Base-by-base conservation (phyloP, 768 basidiomycete genomes). In the Scleroderma citrinum region DNA sequence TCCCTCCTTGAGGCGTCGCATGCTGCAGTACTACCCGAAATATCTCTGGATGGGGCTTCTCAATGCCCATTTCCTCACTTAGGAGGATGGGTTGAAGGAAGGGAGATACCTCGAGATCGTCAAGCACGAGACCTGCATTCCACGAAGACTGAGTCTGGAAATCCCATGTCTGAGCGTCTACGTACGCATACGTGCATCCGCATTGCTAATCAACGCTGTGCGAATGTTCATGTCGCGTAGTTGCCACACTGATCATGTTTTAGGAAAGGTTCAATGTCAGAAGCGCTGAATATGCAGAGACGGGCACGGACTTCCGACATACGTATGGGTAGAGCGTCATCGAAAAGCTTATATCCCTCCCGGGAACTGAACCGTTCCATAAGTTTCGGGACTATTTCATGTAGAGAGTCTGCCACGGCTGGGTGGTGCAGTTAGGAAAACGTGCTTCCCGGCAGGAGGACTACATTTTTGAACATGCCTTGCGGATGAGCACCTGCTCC, bases 141-240 rank as follows among this genome's bases (percentile, higher is more conserved):
- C 23, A 12, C 26, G 20, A 13, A 34, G 52, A 40, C 49, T 51
- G 38, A 40, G 35, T 24, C 30, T 29, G 20, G 49, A 29, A 31
- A n/a, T n/a, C n/a, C n/a, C n/a, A n/a, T n/a, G n/a, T n/a, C n/a
- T n/a, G 45, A 30, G 13, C 26, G 29, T 12, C 17, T 45, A 68
- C 78, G 44, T 64, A 89, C 87, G 73, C 67, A 88, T 82, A 36
- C 89, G 77, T 34, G 69, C 68, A 63, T 91, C 88, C 2, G 80
- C 77, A 59, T 91, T 91, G 64, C 83, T 87, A 36, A 89, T 66
- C 10, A 89, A 62, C 5, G 78, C 85, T 29, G 77, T 81, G 47
- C 57, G 65, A 31, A 87, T 56, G 19, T 70, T 65, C 48, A 77
- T 61, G 16, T 71, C 60, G 41, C 67, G 72, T 34, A 88, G 66